Evolutionary conservation across 2,329 filamentous ascomycete genomes (phyloP), one percentile per base, ranked within the genome.

Genomic region (Colletotrichum gloeosporioides): DNA sequence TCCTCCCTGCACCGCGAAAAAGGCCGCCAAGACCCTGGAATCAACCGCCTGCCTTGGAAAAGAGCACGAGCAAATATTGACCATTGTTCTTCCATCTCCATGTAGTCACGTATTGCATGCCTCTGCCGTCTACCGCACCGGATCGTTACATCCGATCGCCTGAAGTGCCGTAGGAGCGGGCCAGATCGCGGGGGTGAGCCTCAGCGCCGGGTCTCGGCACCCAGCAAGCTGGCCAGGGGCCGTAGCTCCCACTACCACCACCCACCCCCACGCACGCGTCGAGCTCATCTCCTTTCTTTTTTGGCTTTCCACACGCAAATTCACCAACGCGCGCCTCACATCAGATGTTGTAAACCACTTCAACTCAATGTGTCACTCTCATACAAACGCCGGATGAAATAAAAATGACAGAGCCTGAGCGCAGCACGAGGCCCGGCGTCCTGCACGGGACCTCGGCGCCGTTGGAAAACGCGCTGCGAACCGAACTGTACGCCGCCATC

Each of bases 371-470:
- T 12, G 29, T 53, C 29, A 10, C 25, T 15, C 15, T 49, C 15
- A 36, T 29, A 31, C 44, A 39, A 15, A 9, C 25, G 25, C 10
- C 34, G 49, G 61, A 69, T 69, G 74, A 62, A 29, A 53, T 44
- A 18, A 55, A 18, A 74, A 65, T 73, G 27, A 59, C 69, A 59
- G 70, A 73, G 39, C 63, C 31, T 49, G 34, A 62, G 15, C 57
- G 44, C 70, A 34, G 27, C 70, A 13, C 64, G 15, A 25, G 44
- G 44, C 57, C 57, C 64, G 73, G 70, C 44, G 55, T 63, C 27
- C 32, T 59, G 63, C 69, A 67, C 73, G 69, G 69, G 39, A 67
- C 39, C 27, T 22, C 44, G 31, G 64, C 74, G 59, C 70, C 70
- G 25, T 32, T 76, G 34, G 53, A 36, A 64, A 32, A 49, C 49